Percentiles rank a stretch among this genome's conserved stretches.
phyloP scores from a whole-genome alignment of 2,329 filamentous ascomycete genomes.

The Exophiala oligosperma region DNA sequence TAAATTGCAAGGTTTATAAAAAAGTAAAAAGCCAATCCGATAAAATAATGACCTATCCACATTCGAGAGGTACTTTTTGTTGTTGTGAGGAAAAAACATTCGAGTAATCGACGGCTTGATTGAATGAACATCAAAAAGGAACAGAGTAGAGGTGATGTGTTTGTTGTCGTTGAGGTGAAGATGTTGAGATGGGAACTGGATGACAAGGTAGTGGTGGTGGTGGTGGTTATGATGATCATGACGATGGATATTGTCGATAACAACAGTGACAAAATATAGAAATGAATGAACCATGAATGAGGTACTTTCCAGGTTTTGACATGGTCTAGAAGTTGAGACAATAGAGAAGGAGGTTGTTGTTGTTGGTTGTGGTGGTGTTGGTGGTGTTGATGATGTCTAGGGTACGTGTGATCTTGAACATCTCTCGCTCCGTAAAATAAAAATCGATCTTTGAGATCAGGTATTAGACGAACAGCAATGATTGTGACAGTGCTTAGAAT shows the following conservation, averaged over 20 bases:
- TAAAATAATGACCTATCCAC: slow-evolving; percentile 79
- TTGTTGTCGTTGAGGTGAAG: slow-evolving; percentile 38
- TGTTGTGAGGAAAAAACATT: slow-evolving; percentile 62
- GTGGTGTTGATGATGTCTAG: no score
- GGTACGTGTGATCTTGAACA: no score
- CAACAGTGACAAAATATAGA: slow-evolving; percentile 72
- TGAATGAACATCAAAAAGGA: slow-evolving; percentile 69
- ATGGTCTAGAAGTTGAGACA: slow-evolving; percentile 45
- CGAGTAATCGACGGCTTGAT: slow-evolving; percentile 71
- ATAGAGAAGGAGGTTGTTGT: slow-evolving; percentile 1
- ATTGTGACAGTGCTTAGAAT: slow-evolving; percentile 38
- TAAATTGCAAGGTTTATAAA: slow-evolving; percentile 74
- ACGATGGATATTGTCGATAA: slow-evolving; percentile 72
- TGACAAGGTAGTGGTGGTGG: slow-evolving; percentile 41
- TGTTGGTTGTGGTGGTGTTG: not conserved
- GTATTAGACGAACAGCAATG: slow-evolving; percentile 52
- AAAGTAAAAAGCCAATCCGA: slow-evolving; percentile 78
- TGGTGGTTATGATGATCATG: slow-evolving; percentile 47
- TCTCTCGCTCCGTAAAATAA: slow-evolving; percentile 60
- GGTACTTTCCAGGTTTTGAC: slow-evolving; percentile 65
- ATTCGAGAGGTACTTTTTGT: slow-evolving; percentile 67
- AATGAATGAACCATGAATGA: slow-evolving; percentile 86
- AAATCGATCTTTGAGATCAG: slow-evolving; percentile 56
- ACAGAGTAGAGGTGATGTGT: no score
- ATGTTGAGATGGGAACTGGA: slow-evolving; percentile 57